Base-by-base conservation (phyloP, 768 basidiomycete genomes). In the Lentinus tigrinus region DNA sequence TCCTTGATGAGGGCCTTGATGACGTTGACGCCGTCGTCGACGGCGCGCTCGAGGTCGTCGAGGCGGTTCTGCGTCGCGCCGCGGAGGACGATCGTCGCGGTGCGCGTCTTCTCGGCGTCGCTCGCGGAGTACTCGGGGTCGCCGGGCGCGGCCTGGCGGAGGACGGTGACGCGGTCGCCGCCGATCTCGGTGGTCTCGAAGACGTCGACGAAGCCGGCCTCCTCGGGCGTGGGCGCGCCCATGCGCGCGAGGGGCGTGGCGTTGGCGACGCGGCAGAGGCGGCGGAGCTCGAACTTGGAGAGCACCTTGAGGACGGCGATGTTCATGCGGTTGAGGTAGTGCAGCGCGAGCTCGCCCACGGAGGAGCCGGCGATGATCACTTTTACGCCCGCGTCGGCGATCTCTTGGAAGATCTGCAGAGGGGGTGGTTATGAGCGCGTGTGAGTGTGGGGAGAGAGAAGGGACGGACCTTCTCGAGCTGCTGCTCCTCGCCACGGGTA, bases 171-270 rank as follows among this genome's bases (percentile, higher is more conserved):
- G 56, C 96, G 88, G 75, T 99, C 97, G 5, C 97, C 96, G 43
- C 97, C 97, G 66, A 99, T 89, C 72, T 99, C 97, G 57, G 88
- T 85, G 26, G 91, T 93, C 79, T 99, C 97, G 69, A 98, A 91
- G 21, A 98, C 81, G 69, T 98, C 97, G 62, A 96, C 85, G 66
- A 81, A 87, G 43, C 97, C 97, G 21, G 93, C 93, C 75, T 99
- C 97, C 72, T 99, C 97, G 0, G 94, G 85, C 13, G 93, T 98
- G 4, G 97, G 97, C 0, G 94, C 93, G 57, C 97, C 97, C 60
- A 99, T 81, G 46, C 97, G 89, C 1, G 97, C 95, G 51, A 99
- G 86, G 3, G 97, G 97, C 0, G 94, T 97, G 11, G 96, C 97
- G 61, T 93, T 93, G 64, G 94, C 93, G 63, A 99, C 97, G 48